Evolutionary conservation across 2,329 filamentous ascomycete species (phyloP).

Genomic region (Helotiales sp.): DNA sequence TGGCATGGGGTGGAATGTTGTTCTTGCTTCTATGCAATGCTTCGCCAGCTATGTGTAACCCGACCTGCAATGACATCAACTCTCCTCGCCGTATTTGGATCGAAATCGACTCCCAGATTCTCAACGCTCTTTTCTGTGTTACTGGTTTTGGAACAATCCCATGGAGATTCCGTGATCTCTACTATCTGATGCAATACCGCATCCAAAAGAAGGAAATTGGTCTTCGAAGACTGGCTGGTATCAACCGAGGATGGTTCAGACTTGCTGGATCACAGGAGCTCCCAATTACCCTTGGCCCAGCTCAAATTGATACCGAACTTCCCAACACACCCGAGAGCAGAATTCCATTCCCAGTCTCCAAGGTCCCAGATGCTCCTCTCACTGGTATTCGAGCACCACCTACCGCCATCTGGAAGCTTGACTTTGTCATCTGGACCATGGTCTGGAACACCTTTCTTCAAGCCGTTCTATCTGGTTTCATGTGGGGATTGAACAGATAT

Average conservation of each 20-base stretch:
- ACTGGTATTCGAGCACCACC: conserved; percentile 72
- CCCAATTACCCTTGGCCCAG: conserved; percentile 57
- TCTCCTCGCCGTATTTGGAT: conserved; percentile 84
- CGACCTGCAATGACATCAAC: conserved; percentile 71
- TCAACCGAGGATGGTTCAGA: conserved; percentile 78
- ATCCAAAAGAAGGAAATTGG: conserved; percentile 57
- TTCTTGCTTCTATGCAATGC: conserved; percentile 83
- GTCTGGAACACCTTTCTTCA: conserved; percentile 82
- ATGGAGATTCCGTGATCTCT: conserved; percentile 83
- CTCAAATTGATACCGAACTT: conserved; percentile 52
- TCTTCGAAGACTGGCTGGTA: conserved; percentile 72
- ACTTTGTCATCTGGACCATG: conserved; percentile 80
- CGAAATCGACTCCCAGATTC: conserved; percentile 81
- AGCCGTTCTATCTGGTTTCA: conserved; percentile 72
- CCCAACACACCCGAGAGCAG: conserved; percentile 47
- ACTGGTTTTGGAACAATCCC: conserved; percentile 84
- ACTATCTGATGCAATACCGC: conserved; percentile 71
- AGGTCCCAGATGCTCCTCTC: conserved; percentile 69
- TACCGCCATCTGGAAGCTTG: conserved; percentile 75
- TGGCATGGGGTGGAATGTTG: conserved; percentile 91
- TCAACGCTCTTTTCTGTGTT: conserved; percentile 85
- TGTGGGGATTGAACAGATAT: conserved; percentile 80
- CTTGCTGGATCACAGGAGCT: conserved; percentile 68
- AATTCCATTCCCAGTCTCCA: conserved; percentile 67
- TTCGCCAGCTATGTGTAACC: conserved; percentile 73